Conservation (phyloP, 768 basidiomycete species). For the Pulveroboletus sp. region DNA sequence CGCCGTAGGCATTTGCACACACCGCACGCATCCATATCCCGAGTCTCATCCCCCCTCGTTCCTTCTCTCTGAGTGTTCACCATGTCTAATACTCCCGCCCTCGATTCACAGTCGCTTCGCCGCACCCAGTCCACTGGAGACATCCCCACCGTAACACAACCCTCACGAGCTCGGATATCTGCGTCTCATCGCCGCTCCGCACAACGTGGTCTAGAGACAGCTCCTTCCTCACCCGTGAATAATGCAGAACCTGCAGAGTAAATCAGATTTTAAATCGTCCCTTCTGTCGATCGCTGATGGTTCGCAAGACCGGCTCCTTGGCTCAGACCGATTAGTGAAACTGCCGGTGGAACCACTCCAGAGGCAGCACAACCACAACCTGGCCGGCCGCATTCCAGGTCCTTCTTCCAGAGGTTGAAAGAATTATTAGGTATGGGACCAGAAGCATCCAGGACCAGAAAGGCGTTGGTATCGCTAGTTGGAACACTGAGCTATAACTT, state of each 20-base stretch:
- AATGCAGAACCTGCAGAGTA: constrained; percentile 16
- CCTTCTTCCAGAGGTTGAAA: constrained; percentile 27
- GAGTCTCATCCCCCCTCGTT: constrained; percentile 11
- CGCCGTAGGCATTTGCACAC: constrained; percentile 16
- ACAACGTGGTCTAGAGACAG: constrained; percentile 20
- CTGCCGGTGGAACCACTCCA: constrained; percentile 12
- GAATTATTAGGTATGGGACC: constrained; percentile 51
- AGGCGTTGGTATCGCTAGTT: constrained; percentile 48
- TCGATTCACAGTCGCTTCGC: constrained; percentile 32
- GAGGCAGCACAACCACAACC: background rate
- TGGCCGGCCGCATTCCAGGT: constrained; percentile 8
- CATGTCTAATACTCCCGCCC: constrained; percentile 24
- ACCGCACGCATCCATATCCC: constrained; percentile 28
- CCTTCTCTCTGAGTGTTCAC: constrained; percentile 17
- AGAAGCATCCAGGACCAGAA: constrained; percentile 46
- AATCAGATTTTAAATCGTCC: constrained; percentile 6
- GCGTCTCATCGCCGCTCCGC: constrained; percentile 25
- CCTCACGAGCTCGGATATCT: constrained; percentile 27
- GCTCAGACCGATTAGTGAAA: constrained; percentile 22
- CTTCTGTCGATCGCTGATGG: constrained; percentile 17
- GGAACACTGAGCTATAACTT: constrained; percentile 48
- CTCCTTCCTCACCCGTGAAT: constrained; percentile 16
- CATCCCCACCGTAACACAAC: constrained; percentile 24
- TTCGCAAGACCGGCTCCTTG: constrained; percentile 19
- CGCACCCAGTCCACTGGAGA: constrained; percentile 34